These are phyloP conservation scores for Tetrapisispora fleetii DNA, from an alignment of 805 yeast species.

Conservation along the genomic window DNA sequence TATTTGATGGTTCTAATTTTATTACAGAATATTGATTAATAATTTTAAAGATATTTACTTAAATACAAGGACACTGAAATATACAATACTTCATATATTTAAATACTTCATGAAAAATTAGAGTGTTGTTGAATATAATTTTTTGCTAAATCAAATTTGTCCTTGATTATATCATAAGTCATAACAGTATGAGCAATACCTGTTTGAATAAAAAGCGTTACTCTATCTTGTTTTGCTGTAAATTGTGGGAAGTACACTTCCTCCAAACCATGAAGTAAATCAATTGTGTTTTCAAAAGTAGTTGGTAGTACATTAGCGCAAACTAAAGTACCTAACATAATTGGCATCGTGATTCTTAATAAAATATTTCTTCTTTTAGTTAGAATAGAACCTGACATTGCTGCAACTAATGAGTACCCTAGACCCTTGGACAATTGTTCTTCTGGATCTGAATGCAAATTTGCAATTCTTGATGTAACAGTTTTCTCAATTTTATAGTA, in stretches of 20 bases:
- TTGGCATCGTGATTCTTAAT: constrained; percentile 40
- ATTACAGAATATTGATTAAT: no score
- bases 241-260: constrained; percentile 25
- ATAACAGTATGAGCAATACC: constrained; percentile 3
- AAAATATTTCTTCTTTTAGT: constrained; percentile 44
- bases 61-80: not conserved
- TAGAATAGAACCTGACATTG: constrained; percentile 49
- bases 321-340: constrained; percentile 41
- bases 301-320: constrained; percentile 49
- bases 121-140: constrained; percentile 1
- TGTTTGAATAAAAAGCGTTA: not conserved
- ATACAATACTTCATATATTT: not conserved
- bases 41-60: not conserved
- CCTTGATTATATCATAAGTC: constrained; percentile 3
- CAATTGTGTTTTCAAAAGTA: constrained; percentile 42
- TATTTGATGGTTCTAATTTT: no score
- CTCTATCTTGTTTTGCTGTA: constrained; percentile 14
- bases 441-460: constrained; percentile 40
- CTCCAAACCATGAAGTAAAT: constrained; percentile 41
- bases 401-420: constrained; percentile 44
- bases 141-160: not conserved
- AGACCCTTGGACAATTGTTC: constrained; percentile 53
- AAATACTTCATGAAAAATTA: not conserved
- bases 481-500: constrained; percentile 42
- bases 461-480: constrained; percentile 42